Base-by-base conservation (phyloP, 1,284 basidiomycete species). In the Ceratobasidium papillatum region DNA sequence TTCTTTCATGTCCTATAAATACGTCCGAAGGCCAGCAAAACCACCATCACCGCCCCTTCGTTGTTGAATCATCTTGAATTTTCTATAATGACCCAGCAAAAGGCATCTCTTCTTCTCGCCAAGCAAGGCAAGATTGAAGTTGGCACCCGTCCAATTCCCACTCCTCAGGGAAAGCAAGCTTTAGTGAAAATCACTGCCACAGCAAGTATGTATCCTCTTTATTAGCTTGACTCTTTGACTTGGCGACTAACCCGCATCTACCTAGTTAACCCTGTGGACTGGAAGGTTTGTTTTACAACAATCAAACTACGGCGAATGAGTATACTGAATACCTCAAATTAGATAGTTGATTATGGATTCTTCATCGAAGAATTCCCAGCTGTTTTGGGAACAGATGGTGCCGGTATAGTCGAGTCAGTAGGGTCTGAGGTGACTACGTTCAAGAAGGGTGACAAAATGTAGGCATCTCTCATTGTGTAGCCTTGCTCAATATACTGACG, bases 391-490 rank as follows among this genome's bases (percentile, higher is more conserved):
- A 32, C 32, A 17, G 75, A 76, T 22, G 66, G 56, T 19, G 64
- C 64, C 1, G 64, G 64, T 25, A 36, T 66, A 12, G n/a, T 66
- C 27, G 64, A 66, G 30, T n/a, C 49, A 19, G 49, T 54, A 4
- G 64, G 64, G 0, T 36, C 64, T 1, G 51, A 56, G 3, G 64
- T 66, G 34, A 52, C 19, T 2, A n/a, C 22, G 1, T 47, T 74
- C 32, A 56, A 52, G 14, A 38, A 51, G 25, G 75, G 75, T 27
- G 75, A 76, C 49, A 51, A 56, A 74, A 58, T 76, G 75, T 76
- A 54, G 4, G 75, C 63, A 14, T 32, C 25, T 11, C 14, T 7
- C 7, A 38, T n/a, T 25, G 11, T 36, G 4, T 36, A 17, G 17
- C 45, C 22, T 19, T 8, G 36, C 2, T 43, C 27, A 38, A n/a